These are phyloP conservation scores for Fusarium pseudograminearum DNA, from an alignment of 2,329 filamentous ascomycete species.

Conservation along the genomic window DNA sequence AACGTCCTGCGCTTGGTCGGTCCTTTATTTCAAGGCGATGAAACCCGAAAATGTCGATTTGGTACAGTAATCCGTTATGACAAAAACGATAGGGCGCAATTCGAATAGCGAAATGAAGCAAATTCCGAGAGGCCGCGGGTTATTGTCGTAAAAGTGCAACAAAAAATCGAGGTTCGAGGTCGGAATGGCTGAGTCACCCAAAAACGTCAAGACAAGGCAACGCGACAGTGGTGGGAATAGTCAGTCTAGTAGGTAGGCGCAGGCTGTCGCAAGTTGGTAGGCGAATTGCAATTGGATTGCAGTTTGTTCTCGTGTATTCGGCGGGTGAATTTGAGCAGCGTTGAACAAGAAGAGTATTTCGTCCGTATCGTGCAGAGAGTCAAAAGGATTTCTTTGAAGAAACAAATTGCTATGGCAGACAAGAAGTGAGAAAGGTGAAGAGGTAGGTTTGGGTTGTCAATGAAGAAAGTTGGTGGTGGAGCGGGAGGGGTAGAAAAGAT, in stretches of 20 bases:
- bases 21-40: constrained; percentile 27
- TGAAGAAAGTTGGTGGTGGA: constrained; percentile 46
- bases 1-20: constrained; percentile 39
- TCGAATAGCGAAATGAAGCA: constrained; percentile 7
- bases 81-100: constrained; percentile 19
- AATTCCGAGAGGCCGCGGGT: constrained; percentile 22
- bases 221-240: constrained; percentile 12
- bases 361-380: constrained; percentile 19
- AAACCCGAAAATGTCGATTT: constrained; percentile 6
- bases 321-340: constrained; percentile 11
- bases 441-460: constrained; percentile 46
- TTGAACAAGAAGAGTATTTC: constrained; percentile 19
- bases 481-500: constrained; percentile 45
- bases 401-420: constrained; percentile 33
- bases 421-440: constrained; percentile 36
- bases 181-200: constrained; percentile 41
- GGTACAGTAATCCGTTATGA: not conserved
- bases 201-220: constrained; percentile 30
- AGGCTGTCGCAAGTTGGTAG: constrained; percentile 34
- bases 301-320: constrained; percentile 5
- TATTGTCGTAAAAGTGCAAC: constrained; percentile 6
- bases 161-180: constrained; percentile 32
- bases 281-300: constrained; percentile 23
- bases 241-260: not conserved
- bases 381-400: constrained; percentile 29